Percentiles rank a stretch among this genome's conserved stretches.
These are phyloP conservation scores for Suhomyces canberraensis DNA, from an alignment of 805 yeast genomes.

Conservation along the genomic window DNA sequence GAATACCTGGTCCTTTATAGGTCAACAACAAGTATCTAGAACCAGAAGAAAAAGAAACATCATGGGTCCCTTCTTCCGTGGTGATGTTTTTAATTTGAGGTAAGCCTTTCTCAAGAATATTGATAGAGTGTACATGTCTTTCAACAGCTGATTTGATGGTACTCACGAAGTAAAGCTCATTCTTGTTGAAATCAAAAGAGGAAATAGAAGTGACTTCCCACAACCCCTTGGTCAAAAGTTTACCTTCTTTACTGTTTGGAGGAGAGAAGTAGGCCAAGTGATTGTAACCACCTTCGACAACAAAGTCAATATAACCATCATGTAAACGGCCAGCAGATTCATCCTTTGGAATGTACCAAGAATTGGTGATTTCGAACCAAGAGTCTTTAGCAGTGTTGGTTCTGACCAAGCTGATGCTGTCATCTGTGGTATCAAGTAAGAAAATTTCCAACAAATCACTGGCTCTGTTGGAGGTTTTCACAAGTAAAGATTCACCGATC, in stretches of 20 bases:
- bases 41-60: slow-evolving; percentile 77
- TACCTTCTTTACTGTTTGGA: slow-evolving; percentile 42
- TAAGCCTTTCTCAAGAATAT: slow-evolving; percentile 39
- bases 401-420: slow-evolving; percentile 38
- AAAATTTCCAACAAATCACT: slow-evolving; percentile 55
- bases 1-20: slow-evolving; percentile 78
- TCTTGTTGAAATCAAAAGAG: slow-evolving; percentile 46
- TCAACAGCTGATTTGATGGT: slow-evolving; percentile 79
- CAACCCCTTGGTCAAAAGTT: slow-evolving; percentile 59
- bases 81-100: slow-evolving; percentile 47
- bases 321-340: slow-evolving; percentile 32
- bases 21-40: slow-evolving; percentile 65
- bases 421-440: slow-evolving; percentile 31
- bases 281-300: slow-evolving; percentile 54
- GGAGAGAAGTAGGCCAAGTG: slow-evolving; percentile 88
- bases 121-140: slow-evolving; percentile 74
- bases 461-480: slow-evolving; percentile 61
- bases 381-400: slow-evolving; percentile 48
- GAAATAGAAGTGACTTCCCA: slow-evolving; percentile 88
- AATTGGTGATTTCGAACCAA: slow-evolving; percentile 53
- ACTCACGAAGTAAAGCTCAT: slow-evolving; percentile 59
- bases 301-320: slow-evolving; percentile 77
- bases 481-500: slow-evolving; percentile 49
- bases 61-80: slow-evolving; percentile 58
- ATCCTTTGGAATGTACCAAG: slow-evolving; percentile 35